Evolutionary conservation across 2,329 filamentous ascomycete genomes (phyloP), one percentile per base, ranked within the genome.

Genomic region (Cylindrodendrum hubeiense): DNA sequence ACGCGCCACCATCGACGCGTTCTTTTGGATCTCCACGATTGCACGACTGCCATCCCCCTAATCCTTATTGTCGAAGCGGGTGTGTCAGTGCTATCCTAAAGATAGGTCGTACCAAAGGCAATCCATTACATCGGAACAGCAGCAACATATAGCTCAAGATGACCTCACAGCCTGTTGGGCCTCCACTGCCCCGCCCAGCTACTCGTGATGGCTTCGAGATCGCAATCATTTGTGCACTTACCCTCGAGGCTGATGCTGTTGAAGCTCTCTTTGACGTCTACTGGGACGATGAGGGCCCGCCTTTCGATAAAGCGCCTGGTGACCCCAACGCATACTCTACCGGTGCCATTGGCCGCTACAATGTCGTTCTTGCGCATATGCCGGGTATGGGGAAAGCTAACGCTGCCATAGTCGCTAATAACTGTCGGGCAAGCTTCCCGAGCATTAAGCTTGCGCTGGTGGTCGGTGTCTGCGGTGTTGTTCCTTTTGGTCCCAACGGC

Each of bases 221-320:
- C 24, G 70, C 67, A 33, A 53, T 73, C 28, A 3, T 30, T 7
- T 30, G 28, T 12, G 28, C 28, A 12, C 28, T 30, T 30, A 8
- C 28, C 28, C 34, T 67, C 33, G 71, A 75, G n/a, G 65, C 67
- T 2, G 66, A 70, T 19, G 65, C 70, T 13, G 65, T 72, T 13
- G 34, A 54, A 4, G 66, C 66, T 21, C 54, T 71, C 10, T 72
- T 75, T 15, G 71, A 72, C 26, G 26, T 39, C 1, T 37, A 62
- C 50, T 74, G 71, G 62, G 66, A 67, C 7, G 53, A 67, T 2
- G 47, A 66, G 4, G 53, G 7, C 10, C 24, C 9, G 4, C 39
- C 51, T 6, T 76, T 72, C 34, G 71, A 65, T 8, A 77, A 75
- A 50, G 69, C 67, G 3, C 26, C 41, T 0, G 73, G 74, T 1